These are phyloP conservation scores for Rhodotorula kratochvilovae DNA, from an alignment of 768 basidiomycete genomes.

Conservation along the genomic window DNA sequence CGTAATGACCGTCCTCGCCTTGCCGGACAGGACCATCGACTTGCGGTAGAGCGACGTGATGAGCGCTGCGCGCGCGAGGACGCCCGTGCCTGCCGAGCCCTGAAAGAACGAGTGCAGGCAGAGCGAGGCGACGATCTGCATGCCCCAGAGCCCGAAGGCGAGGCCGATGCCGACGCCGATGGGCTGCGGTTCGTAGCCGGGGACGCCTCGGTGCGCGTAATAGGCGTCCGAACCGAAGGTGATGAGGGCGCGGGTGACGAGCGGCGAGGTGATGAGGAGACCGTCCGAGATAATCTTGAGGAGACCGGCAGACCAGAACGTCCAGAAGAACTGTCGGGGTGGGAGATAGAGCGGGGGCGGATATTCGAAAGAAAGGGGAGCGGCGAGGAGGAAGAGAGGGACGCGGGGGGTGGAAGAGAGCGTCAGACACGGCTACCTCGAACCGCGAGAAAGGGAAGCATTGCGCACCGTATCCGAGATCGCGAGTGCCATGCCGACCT, in stretches of 20 bases:
- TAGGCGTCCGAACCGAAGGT: conserved; percentile 66
- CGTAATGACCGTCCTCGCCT: conserved; percentile 70
- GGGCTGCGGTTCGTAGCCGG: conserved; percentile 43
- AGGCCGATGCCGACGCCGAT: conserved; percentile 63
- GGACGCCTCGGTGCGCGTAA: conserved; percentile 51
- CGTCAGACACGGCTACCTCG: neutral
- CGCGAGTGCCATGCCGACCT: conserved; percentile 57
- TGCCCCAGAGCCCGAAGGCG: conserved; percentile 62
- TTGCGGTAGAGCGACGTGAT: conserved; percentile 81
- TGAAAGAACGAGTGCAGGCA: conserved; percentile 75
- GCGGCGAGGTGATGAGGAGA: conserved; percentile 67
- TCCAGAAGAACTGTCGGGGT: conserved; percentile 66
- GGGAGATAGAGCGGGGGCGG: too few species aligned
- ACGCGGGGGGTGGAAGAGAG: neutral
- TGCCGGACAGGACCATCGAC: conserved; percentile 68
- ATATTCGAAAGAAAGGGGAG: too few species aligned
- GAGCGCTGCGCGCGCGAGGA: conserved; percentile 73
- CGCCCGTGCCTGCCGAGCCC: conserved; percentile 68
- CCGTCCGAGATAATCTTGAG: conserved; percentile 68
- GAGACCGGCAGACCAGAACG: conserved; percentile 67
- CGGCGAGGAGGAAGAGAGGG: too few species aligned
- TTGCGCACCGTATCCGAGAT: conserved; percentile 41
- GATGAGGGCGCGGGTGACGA: conserved; percentile 73
- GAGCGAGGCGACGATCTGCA: conserved; percentile 66
- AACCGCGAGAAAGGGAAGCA: neutral